Base-by-base conservation (phyloP, 495 filamentous ascomycete genomes). In the Aspergillus ostianus region DNA sequence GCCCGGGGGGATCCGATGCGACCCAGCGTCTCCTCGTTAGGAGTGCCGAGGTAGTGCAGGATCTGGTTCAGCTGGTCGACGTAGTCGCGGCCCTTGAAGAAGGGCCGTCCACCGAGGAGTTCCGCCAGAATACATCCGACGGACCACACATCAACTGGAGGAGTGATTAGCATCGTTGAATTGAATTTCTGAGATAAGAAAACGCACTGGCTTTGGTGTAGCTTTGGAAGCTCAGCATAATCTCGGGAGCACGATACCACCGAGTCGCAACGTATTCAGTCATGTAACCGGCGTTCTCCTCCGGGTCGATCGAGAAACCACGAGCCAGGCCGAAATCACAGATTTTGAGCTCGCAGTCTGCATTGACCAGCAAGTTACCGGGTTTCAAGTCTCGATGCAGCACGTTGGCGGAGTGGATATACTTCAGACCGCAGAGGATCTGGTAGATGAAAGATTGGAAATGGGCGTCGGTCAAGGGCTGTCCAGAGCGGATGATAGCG, bases 1-100 rank as follows among this genome's bases (percentile, higher is more conserved):
- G 94, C 94, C 59, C 95, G 86, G 3, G 94, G 93, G 2, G 92
- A 97, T 30, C 94, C 95, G 66, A 98, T 98, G 55, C 94, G 92
- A 29, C 85, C 88, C 23, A 98, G 84, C 0, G 94, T 98, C 69
- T 96, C 91, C 72, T 98, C 94, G 68, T 91, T 94, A 10, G 94
- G 94, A 0, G 94, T 98, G 50, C 94, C 94, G 36, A 98, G 87
- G 76, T 95, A 97, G 80, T 98, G 93, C 50, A 98, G 84, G 70
- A 98, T 98, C 76, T 98, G 95, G 82, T 98, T 98, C 65, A 98
- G 86, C 76, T 98, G 94, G 76, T 98, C 94, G 67, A 98, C 94
- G 66, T 98, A 98, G 78, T 98, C 94, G 56, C 95, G 89, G 50
- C 94, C 94, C 79, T 98, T 98, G 83, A 98, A 98, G 82, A 98